Evolutionary conservation across 352 stramenopile species (phyloP).

Genomic region (Pilasporangium apinafurcum): DNA sequence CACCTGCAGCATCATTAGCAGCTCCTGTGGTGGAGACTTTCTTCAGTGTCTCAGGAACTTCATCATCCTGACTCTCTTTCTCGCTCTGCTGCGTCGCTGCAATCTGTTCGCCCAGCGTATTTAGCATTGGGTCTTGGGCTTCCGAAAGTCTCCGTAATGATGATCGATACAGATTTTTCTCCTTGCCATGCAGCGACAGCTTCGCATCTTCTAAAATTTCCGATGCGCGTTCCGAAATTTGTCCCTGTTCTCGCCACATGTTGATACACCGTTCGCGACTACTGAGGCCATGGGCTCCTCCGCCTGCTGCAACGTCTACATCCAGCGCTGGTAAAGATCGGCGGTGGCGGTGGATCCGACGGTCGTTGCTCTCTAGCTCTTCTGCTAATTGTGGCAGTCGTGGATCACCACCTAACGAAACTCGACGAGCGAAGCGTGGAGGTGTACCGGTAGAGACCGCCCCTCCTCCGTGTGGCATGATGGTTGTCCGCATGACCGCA

Average conservation of each 20-base stretch:
- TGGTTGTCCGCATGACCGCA: no score
- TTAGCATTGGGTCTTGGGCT: slow-evolving; percentile 58
- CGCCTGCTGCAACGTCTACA: slow-evolving; percentile 6
- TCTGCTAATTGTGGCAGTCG: slow-evolving; percentile 32
- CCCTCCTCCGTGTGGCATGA: slow-evolving; percentile 10
- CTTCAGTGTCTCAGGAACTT: no score
- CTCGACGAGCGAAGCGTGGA: no score
- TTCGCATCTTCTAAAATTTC: slow-evolving; percentile 83
- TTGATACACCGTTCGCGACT: slow-evolving; percentile 68
- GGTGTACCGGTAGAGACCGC: no score
- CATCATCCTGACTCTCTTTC: slow-evolving; percentile 1
- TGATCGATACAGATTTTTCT: slow-evolving; percentile 75
- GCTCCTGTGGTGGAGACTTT: no score
- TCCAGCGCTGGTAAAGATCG: slow-evolving; percentile 7
- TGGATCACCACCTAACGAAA: slow-evolving; percentile 60
- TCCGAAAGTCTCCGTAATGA: slow-evolving; percentile 55
- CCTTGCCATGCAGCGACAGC: slow-evolving; percentile 68
- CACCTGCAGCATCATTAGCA: background rate
- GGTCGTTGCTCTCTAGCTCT: slow-evolving; percentile 35
- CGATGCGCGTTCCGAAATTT: slow-evolving; percentile 74
- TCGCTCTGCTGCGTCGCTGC: slow-evolving; percentile 31
- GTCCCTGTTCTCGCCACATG: slow-evolving; percentile 74
- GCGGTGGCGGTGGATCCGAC: no score
- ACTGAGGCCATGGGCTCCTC: slow-evolving; percentile 6
- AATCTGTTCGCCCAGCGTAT: slow-evolving; percentile 60